A percentile compares a stretch with the other conserved stretches of the same genome.
phyloP scores from a whole-genome alignment of 1,284 basidiomycete species.

The Ceratobasidium theobromae region DNA sequence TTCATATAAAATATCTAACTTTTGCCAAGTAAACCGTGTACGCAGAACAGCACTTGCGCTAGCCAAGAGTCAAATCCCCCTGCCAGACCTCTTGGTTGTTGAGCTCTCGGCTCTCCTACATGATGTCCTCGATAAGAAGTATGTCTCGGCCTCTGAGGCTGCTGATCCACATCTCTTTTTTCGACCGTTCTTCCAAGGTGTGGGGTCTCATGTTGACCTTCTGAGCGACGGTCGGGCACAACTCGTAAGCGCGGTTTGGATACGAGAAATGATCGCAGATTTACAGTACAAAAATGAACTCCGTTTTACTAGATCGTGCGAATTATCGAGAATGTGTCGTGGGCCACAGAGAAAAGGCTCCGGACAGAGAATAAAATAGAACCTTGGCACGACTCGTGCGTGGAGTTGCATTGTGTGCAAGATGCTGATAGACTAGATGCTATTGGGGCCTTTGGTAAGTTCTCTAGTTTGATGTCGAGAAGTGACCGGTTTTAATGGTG shows the following conservation, averaged over 20 bases:
- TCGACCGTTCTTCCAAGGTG: conserved; percentile 59
- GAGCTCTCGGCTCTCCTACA: conserved; percentile 87
- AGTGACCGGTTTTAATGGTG: not conserved
- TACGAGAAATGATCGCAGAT: too few relatives aligned
- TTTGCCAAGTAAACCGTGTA: conserved; percentile 77
- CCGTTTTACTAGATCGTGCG: conserved; percentile 47
- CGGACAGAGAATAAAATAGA: conserved; percentile 57
- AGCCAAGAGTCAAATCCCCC: conserved; percentile 51
- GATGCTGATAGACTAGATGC: conserved; percentile 92
- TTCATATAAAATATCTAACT: not conserved
- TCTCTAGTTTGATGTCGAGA: not conserved
- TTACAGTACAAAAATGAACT: not conserved
- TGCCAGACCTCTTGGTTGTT: conserved; percentile 65
- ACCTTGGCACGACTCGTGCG: conserved; percentile 73
- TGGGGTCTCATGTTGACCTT: conserved; percentile 49
- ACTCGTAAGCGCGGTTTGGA: conserved; percentile 33
- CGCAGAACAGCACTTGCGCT: conserved; percentile 72
- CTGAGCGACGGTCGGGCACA: conserved; percentile 61
- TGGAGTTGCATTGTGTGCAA: conserved; percentile 87
- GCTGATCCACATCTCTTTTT: conserved; percentile 66
- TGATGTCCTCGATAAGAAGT: conserved; percentile 86
- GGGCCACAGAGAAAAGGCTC: conserved; percentile 80
- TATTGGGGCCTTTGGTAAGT: conserved; percentile 83
- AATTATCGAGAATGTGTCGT: conserved; percentile 82
- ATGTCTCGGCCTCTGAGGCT: conserved; percentile 59